These are phyloP conservation scores for Cyberlindnera euphorbiiphila DNA, from an alignment of 805 yeast genomes.

Conservation along the genomic window DNA sequence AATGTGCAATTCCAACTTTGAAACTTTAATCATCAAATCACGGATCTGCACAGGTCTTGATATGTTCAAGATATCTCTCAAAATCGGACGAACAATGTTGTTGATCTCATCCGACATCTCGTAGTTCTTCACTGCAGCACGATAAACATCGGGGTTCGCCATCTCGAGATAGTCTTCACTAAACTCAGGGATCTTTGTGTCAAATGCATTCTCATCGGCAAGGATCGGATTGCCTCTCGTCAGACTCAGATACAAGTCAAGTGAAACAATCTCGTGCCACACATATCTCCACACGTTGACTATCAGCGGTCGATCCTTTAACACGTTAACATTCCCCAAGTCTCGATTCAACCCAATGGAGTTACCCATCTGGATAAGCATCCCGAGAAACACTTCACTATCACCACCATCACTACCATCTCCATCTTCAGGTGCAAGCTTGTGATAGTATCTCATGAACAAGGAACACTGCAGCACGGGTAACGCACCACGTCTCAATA, in stretches of 20 bases:
- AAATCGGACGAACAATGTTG: conserved; percentile 30
- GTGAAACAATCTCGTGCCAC: conserved; percentile 48
- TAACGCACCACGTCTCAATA: conserved; percentile 45
- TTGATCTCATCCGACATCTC: conserved; percentile 31
- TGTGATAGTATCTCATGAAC: conserved; percentile 46
- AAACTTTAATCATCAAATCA: conserved; percentile 33
- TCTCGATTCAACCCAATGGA: conserved; percentile 59
- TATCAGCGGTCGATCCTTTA: conserved; percentile 23
- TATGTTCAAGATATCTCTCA: conserved; percentile 39
- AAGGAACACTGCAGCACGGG: conserved; percentile 52
- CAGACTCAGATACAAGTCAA: conserved; percentile 44
- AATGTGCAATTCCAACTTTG: conserved; percentile 36
- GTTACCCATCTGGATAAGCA: conserved; percentile 51
- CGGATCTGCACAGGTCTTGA: conserved; percentile 35
- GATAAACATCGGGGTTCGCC: conserved; percentile 39
- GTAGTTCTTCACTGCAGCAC: conserved; percentile 34
- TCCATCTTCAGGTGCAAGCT: conserved; percentile 53
- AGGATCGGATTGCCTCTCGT: conserved; percentile 45
- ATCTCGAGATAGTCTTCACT: conserved; percentile 33
- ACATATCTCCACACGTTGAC: conserved; percentile 54
- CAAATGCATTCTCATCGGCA: conserved; percentile 40
- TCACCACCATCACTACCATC: conserved; percentile 53
- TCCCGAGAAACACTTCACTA: conserved; percentile 44
- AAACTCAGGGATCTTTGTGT: conserved; percentile 46
- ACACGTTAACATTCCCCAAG: conserved; percentile 35